phyloP scores from a whole-genome alignment of 306 rosid species.

The Lablab purpureus region DNA sequence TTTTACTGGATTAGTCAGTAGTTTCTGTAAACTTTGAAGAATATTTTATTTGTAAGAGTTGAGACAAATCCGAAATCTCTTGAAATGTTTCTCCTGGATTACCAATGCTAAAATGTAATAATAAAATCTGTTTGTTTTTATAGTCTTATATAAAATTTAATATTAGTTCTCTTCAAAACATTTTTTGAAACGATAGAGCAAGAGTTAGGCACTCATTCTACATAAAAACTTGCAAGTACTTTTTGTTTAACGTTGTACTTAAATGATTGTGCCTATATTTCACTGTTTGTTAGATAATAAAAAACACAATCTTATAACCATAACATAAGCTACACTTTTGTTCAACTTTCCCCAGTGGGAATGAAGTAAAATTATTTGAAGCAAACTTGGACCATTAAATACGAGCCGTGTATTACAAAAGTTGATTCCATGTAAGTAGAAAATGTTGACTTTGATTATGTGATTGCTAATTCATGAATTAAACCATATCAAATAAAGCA shows the following conservation, averaged over 20 bases:
- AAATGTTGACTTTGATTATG: background rate
- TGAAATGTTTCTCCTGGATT: background rate
- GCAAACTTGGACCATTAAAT: background rate
- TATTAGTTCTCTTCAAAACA: too few relatives aligned
- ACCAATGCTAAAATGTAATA: too few relatives aligned
- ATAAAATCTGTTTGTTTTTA: too few relatives aligned
- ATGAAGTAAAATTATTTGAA: background rate
- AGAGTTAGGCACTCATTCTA: too few relatives aligned
- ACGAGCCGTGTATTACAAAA: background rate
- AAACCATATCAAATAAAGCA: background rate
- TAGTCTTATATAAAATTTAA: too few relatives aligned
- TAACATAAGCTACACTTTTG: background rate
- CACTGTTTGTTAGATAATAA: background rate
- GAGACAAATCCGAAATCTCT: background rate
- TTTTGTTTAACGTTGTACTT: background rate
- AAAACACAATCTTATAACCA: background rate
- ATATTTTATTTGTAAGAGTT: background rate
- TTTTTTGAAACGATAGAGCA: too few relatives aligned
- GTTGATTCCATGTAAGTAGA: background rate
- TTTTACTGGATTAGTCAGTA: background rate
- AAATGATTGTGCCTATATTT: background rate
- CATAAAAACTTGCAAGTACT: too few relatives aligned
- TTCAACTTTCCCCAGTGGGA: background rate
- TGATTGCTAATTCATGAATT: background rate
- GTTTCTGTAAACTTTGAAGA: constrained; percentile 34